Evolutionary conservation across 345 rosid genomes (phyloP), one percentile per base, ranked within the genome.

Genomic region (Aquilaria malaccensis): DNA sequence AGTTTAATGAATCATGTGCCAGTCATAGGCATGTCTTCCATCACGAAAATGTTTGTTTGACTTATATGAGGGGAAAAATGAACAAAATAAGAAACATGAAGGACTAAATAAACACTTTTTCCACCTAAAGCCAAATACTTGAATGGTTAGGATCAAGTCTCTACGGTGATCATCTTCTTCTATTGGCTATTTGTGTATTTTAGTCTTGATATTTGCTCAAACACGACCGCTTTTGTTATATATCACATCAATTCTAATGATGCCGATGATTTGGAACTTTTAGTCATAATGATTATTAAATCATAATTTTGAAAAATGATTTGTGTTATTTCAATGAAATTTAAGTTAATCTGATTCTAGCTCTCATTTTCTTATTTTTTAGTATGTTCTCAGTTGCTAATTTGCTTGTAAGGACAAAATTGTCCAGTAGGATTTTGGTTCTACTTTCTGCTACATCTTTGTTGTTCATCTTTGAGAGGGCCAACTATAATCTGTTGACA

Each of bases 401-500:
- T 72, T 74, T 85, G 71, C 60, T 95, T 46, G 52, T 91, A 62
- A 88, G 99, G 99, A 88, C 77, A 78, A 91, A 81, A 70, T 65
- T 78, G 74, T 55, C 60, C 29, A 81, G 80, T 46, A 83, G 91
- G 45, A 30, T 66, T 55, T 59, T 75, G 57, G 62, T 88, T 52
- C 66, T 95, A 59, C 57, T 63, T n/a, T 70, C 84, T 13, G 72
- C 95, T 2, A 83, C 88, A 51, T 57, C 68, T 13, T 46, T 80
- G 66, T 95, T 97, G 99, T 66, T 80, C 68, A 70, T 87, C 10
- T 88, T 88, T 45, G 98, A 95, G 70, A 75, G 72, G 72, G 91
- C 76, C 50, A 95, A 91, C 53, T 88, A 95, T 76, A 91, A 77
- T 81, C 60, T 82, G 58, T 65, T 88, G 72, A 78, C 95, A 15